phyloP scores from a whole-genome alignment of 2,329 filamentous ascomycete species.

The Tolypocladium tundrense region DNA sequence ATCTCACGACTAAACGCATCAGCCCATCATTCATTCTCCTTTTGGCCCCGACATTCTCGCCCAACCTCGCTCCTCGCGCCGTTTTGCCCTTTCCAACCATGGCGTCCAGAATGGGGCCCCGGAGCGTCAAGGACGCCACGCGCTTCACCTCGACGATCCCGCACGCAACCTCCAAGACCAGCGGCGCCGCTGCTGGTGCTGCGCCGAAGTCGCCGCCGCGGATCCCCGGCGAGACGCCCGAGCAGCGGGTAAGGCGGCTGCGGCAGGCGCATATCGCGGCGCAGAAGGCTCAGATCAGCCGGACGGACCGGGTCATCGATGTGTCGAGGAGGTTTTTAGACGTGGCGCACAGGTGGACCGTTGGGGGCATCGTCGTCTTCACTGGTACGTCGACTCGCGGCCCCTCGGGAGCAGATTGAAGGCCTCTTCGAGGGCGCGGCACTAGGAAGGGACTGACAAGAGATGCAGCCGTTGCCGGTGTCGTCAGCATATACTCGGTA shows the following conservation, averaged over 20 bases:
- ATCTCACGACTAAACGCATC: constrained; percentile 19
- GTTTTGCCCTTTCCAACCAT: constrained; percentile 15
- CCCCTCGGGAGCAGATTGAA: neutral
- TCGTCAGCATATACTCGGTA: constrained; percentile 48
- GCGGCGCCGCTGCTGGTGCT: constrained; percentile 20
- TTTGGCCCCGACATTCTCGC: neutral
- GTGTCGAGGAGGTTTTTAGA: constrained; percentile 41
- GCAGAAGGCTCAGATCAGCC: constrained; percentile 45
- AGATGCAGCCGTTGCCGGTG: constrained; percentile 37
- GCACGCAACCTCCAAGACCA: constrained; percentile 57
- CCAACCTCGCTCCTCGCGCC: neutral
- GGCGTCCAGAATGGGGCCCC: constrained; percentile 39
- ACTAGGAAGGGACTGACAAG: neutral
- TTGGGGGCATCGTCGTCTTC: constrained; percentile 43
- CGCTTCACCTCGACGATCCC: constrained; percentile 47
- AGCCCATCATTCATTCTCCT: neutral
- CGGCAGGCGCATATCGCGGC: constrained; percentile 59
- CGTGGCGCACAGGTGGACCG: constrained; percentile 44
- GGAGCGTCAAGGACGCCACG: constrained; percentile 69
- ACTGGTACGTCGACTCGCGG: constrained; percentile 33
- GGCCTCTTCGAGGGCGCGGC: neutral
- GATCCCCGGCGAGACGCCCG: constrained; percentile 48
- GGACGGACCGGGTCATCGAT: constrained; percentile 39
- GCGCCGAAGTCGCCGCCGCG: constrained; percentile 16
- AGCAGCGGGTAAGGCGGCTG: constrained; percentile 58